A percentile compares a stretch with the other conserved stretches of the same genome.
phyloP scores from a whole-genome alignment of 768 basidiomycete genomes.

The Pleurotus giganteus region DNA sequence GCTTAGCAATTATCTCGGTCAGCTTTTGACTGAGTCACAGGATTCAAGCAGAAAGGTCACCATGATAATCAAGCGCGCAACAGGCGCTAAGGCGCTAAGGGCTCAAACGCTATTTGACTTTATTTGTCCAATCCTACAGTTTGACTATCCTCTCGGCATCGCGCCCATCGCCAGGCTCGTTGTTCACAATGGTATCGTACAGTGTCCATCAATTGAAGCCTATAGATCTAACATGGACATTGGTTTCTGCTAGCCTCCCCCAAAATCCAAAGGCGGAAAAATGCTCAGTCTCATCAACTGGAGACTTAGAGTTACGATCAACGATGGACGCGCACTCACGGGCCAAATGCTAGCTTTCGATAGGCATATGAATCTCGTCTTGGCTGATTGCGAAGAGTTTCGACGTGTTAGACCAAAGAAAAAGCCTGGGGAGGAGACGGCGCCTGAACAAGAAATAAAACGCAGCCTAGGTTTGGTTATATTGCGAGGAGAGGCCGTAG shows the following conservation, averaged over 20 bases:
- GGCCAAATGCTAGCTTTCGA: conserved; percentile 99
- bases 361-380: conserved; percentile 98
- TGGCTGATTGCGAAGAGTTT: conserved; percentile 99
- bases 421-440: conserved; percentile 78
- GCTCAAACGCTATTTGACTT: conserved; percentile 7
- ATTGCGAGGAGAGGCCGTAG: conserved; percentile 93
- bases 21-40: too few relatives aligned
- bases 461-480: conserved; percentile 96
- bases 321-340: conserved; percentile 92
- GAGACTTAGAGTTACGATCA: conserved; percentile 95
- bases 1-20: too few relatives aligned
- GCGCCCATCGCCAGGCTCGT: conserved; percentile 4
- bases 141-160: conserved; percentile 7
- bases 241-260: conserved; percentile 71
- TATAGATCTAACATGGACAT: conserved; percentile 5
- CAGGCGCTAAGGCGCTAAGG: not conserved
- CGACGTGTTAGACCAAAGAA: conserved; percentile 90
- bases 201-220: not conserved
- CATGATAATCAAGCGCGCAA: not conserved
- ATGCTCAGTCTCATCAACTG: conserved; percentile 98
- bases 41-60: too few relatives aligned
- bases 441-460: conserved; percentile 90
- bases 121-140: conserved; percentile 1
- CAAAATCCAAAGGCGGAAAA: conserved; percentile 97
- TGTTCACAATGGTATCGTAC: conserved; percentile 55